Base-by-base conservation (phyloP, 2,329 filamentous ascomycete species). In the Trichoderma sp. region DNA sequence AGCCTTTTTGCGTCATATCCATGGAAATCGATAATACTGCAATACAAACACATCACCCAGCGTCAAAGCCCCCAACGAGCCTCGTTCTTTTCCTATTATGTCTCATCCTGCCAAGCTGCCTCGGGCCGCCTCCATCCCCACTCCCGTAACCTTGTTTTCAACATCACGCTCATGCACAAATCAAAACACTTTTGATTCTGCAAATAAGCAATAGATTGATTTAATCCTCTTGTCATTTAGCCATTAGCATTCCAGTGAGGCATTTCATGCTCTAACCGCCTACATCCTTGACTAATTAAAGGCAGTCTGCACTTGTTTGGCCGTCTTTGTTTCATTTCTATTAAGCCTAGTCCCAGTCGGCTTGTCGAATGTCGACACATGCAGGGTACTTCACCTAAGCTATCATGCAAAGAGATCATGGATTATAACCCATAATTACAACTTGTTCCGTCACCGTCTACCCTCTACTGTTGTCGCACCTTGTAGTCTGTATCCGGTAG, bases 401-500 rank as follows among this genome's bases (percentile, higher is more conserved):
- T 51, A 9, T 57, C 30, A 43, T 15, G 51, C 43, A 56, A 1
- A 28, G 9, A n/a, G 34, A 34, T 56, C 60, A 24, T 30, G 11
- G 60, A 34, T 24, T n/a, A 14, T 53, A 24, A 24, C 36, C 24
- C 34, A 39, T 39, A 26, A n/a, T 3, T 24, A 39, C 30, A 32
- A 6, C 12, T 30, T 18, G 18, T n/a, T 39, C 57, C 57, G 7
- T 51, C 53, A 21, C 60, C 58, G 8, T 21, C 51, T 9, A 34
- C 28, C 75, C 73, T 82, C 84, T 86, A 81, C 88, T 92, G 76
- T 87, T 95, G 81, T 89, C 87, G 84, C 77, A 88, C 93, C 75
- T 88, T 86, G 85, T 99, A 99, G 78, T 92, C 90, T 79, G 92
- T 93, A 85, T 99, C 95, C 57, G 96, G 96, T 79, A 99, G 88